phyloP scores from a whole-genome alignment of 768 basidiomycete species.

The Strobilomyces confusus region DNA sequence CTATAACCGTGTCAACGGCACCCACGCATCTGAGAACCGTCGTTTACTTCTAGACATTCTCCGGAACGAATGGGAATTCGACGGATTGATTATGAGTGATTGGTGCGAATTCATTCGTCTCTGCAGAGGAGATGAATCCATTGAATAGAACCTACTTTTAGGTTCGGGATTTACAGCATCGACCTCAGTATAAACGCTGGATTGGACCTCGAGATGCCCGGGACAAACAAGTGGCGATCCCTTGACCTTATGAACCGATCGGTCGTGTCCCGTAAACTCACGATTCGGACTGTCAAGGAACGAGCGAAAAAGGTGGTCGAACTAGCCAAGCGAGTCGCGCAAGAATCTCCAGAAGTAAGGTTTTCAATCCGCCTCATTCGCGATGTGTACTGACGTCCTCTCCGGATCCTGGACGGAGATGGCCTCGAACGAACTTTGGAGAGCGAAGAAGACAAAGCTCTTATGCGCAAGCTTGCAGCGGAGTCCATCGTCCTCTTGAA shows the following conservation, averaged over 20 bases:
- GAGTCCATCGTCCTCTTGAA: constrained; percentile 74
- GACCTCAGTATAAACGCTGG: constrained; percentile 69
- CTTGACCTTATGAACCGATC: constrained; percentile 63
- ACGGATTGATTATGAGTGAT: constrained; percentile 78
- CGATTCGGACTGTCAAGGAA: constrained; percentile 57
- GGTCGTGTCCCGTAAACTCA: constrained; percentile 60
- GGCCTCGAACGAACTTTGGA: constrained; percentile 61
- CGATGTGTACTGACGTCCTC: neutral
- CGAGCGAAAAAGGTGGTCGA: constrained; percentile 65
- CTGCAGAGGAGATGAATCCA: neutral
- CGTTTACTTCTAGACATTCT: constrained; percentile 58
- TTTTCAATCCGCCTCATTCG: neutral
- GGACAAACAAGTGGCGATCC: constrained; percentile 69
- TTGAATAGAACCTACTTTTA: constrained; percentile 20
- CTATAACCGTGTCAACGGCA: constrained; percentile 74
- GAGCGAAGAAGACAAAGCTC: constrained; percentile 52
- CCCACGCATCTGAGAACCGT: constrained; percentile 63
- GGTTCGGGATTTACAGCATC: constrained; percentile 71
- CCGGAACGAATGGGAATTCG: constrained; percentile 69
- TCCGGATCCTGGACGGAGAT: constrained; percentile 66
- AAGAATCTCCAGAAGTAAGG: constrained; percentile 58
- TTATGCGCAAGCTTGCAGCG: constrained; percentile 65
- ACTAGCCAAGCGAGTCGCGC: constrained; percentile 65
- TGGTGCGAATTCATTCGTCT: constrained; percentile 43
- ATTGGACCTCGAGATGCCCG: constrained; percentile 79